Evolutionary conservation across 2,329 filamentous ascomycete species (phyloP).

Genomic region (Botryotinia narcissicola): DNA sequence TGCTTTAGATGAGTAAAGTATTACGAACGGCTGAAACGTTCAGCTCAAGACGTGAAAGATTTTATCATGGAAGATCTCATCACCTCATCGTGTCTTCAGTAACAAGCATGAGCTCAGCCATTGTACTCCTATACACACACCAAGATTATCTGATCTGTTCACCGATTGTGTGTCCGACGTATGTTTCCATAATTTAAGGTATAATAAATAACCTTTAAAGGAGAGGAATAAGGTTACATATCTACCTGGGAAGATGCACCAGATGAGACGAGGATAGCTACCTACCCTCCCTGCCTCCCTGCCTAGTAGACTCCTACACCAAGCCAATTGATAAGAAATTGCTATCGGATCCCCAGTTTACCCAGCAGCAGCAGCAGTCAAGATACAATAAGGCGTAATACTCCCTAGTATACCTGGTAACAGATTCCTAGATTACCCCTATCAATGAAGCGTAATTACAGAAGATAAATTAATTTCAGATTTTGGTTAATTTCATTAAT

Average conservation of each 20-base stretch:
- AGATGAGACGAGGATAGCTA: background rate
- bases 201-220: background rate
- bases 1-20: background rate
- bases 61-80: background rate
- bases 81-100: background rate
- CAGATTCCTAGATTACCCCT: background rate
- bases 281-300: no score
- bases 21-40: background rate
- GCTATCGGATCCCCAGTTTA: background rate
- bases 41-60: background rate
- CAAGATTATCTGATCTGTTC: background rate
- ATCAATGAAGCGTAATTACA: conserved; percentile 1
- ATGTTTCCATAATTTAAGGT: background rate
- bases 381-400: background rate
- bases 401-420: background rate
- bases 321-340: background rate
- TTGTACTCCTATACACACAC: background rate
- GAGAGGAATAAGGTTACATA: background rate
- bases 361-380: background rate
- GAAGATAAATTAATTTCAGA: background rate
- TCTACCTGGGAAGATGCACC: no score
- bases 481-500: background rate
- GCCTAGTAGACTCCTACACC: no score
- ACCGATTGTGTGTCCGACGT: background rate
- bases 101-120: background rate